Evolutionary conservation across 2,329 filamentous ascomycete genomes (phyloP).

Genomic region (Colletotrichum cordylinicola): DNA sequence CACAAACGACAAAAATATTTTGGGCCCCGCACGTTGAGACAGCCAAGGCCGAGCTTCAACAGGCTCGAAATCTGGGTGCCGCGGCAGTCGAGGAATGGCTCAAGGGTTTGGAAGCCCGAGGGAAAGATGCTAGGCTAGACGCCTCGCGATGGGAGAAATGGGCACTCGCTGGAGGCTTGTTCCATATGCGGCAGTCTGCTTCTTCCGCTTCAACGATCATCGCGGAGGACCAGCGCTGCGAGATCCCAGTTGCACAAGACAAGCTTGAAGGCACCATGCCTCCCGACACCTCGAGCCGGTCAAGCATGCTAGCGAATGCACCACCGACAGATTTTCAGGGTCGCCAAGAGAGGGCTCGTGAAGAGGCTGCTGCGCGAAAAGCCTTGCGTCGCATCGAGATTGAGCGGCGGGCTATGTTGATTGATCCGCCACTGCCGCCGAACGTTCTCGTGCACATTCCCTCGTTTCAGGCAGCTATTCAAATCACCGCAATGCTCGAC

Average conservation of each 20-base stretch:
- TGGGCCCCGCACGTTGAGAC: conserved; percentile 64
- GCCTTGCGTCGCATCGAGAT: conserved; percentile 72
- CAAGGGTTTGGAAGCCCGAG: conserved; percentile 72
- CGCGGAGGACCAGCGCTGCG: not conserved
- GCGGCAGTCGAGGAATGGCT: conserved; percentile 79
- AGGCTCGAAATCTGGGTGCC: conserved; percentile 69
- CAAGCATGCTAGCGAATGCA: not conserved
- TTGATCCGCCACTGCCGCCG: conserved; percentile 69
- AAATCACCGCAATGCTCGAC: conserved; percentile 71
- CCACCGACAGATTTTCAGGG: not conserved
- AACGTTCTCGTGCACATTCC: conserved; percentile 72
- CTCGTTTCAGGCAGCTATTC: conserved; percentile 75
- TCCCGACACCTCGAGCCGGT: not conserved
- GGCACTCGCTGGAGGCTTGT: conserved; percentile 54
- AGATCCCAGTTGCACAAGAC: not conserved
- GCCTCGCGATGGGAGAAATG: conserved; percentile 78
- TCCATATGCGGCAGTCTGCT: conserved; percentile 36
- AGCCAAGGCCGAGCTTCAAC: conserved; percentile 66
- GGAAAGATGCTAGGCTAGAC: conserved; percentile 65
- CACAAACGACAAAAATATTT: conserved; percentile 70
- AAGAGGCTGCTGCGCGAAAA: conserved; percentile 69
- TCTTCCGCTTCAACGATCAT: not conserved
- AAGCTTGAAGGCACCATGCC: not conserved
- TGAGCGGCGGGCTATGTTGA: conserved; percentile 69
- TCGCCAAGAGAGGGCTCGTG: conserved; percentile 25